Evolutionary conservation across 148 eudicot species (phyloP), one percentile per base, ranked within the genome.

Genomic region (Rhododendron ferrugineum): DNA sequence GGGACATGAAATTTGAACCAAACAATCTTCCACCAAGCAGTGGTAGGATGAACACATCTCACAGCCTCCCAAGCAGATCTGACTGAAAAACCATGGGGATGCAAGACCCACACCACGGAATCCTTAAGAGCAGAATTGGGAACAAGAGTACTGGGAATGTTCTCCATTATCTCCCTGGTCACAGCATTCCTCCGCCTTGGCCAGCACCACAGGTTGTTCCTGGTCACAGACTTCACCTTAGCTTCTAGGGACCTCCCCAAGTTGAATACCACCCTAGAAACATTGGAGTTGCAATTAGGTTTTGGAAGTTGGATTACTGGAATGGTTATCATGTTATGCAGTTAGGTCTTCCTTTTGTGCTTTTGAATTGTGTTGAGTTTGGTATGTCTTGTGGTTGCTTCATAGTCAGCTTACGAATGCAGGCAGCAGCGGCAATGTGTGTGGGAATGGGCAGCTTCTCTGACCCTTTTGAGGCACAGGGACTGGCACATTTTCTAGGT

Each of bases 401-500:
- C 37, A 73, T 81, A 62, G 26, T 86, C 37, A 7, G 20, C 49
- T 85, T 6, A 9, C 62, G 28, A 85, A 78, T 84, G 68, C 89
- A 96, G 98, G 98, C 99, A 46, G 99, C 99, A 0, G 98, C 97
- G 28, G 99, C 99, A 84, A 90, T 96, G 92, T 93, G 96, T 82
- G 99, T 96, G 20, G 97, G 96, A 44, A 92, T 94, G 91, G 99
- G 99, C 78, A 96, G 99, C 91, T 93, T 96, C 81, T 88, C 94
- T 75, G 99, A 96, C 84, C 99, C 99, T 34, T 86, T 88, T n/a
- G 97, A 95, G 85, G 99, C 99, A 3, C 99, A 96, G 93, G 99
- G 99, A 58, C 93, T 96, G 86, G 99, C 99, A 42, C 99, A 96
- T 85, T 96, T 96, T 79, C 86, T 96, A 93, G 99, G 99, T 96